These are phyloP conservation scores for Trypanosoma cruzi DNA, from an alignment of 208 protist genomes.

Conservation along the genomic window DNA sequence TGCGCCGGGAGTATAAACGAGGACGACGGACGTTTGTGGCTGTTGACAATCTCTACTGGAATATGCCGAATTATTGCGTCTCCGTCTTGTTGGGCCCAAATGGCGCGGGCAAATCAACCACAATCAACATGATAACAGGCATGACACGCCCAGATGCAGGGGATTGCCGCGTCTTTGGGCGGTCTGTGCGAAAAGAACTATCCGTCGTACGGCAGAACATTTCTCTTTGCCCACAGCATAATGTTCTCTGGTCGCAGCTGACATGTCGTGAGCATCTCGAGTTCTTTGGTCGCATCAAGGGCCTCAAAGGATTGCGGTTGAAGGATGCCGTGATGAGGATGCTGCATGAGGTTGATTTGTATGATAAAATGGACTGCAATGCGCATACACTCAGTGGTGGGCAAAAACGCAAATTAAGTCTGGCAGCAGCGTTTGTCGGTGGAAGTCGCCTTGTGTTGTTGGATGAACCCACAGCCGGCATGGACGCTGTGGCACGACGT, in stretches of 20 bases:
- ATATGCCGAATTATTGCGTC: conserved; percentile 62
- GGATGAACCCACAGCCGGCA: conserved; percentile 63
- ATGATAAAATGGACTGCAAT: conserved; percentile 50
- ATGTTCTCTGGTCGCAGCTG: conserved; percentile 76
- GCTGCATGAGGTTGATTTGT: conserved; percentile 49
- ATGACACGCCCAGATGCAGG: conserved; percentile 48
- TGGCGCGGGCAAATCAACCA: conserved; percentile 59
- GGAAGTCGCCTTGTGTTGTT: conserved; percentile 68
- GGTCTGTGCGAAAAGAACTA: conserved; percentile 45
- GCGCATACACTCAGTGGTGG: conserved; percentile 59
- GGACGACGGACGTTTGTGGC: conserved; percentile 43
- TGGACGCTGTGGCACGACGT: conserved; percentile 46
- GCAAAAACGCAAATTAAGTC: conserved; percentile 62
- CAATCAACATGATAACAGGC: conserved; percentile 59
- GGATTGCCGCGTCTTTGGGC: conserved; percentile 54
- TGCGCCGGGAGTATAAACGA: conserved; percentile 55
- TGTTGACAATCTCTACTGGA: conserved; percentile 81
- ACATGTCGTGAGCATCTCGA: conserved; percentile 73
- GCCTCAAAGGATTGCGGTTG: conserved; percentile 44
- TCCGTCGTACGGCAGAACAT: conserved; percentile 54
- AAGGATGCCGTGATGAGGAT: conserved; percentile 42
- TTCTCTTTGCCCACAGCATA: conserved; percentile 91
- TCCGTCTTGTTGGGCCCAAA: conserved; percentile 80
- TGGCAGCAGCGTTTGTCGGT: conserved; percentile 88
- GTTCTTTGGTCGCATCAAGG: conserved; percentile 87